phyloP scores from a whole-genome alignment of 768 basidiomycete species.

The Fistulinella prunicolor region DNA sequence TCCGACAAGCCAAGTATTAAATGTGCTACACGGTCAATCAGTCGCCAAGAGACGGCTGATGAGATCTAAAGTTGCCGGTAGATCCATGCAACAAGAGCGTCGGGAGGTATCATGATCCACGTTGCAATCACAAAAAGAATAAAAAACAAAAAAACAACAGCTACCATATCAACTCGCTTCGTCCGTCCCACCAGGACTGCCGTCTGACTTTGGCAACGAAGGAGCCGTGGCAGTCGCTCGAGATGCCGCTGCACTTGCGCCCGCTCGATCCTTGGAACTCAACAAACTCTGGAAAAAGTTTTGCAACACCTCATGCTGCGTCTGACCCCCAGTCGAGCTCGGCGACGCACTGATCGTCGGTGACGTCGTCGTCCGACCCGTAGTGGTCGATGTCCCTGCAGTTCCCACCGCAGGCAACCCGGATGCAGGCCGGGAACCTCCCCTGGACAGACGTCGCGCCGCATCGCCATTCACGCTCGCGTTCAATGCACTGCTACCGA shows the following conservation, averaged over 20 bases:
- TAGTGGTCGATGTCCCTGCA: slow-evolving; percentile 28
- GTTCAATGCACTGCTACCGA: too few relatives aligned
- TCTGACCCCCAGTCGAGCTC: slow-evolving; percentile 53
- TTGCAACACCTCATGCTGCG: slow-evolving; percentile 80
- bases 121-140: too few relatives aligned
- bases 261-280: slow-evolving; percentile 60
- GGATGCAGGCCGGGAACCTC: slow-evolving; percentile 27
- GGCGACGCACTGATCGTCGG: slow-evolving; percentile 38
- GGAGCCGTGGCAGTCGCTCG: slow-evolving; percentile 14
- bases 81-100: too few relatives aligned
- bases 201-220: slow-evolving; percentile 35
- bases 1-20: too few relatives aligned
- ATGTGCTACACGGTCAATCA: too few relatives aligned
- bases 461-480: slow-evolving; percentile 36
- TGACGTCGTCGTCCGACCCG: slow-evolving; percentile 37
- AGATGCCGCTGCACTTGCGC: slow-evolving; percentile 33
- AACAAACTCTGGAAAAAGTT: slow-evolving; percentile 86
- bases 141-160: too few relatives aligned
- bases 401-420: slow-evolving; percentile 39
- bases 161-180: slow-evolving; percentile 31
- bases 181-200: slow-evolving; percentile 35
- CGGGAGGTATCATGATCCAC: too few relatives aligned
- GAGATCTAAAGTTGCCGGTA: too few relatives aligned
- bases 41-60: too few relatives aligned
- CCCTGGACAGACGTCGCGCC: slow-evolving; percentile 33